Conservation (phyloP, 1,284 basidiomycete species). For the Ceratobasidium sp. region DNA sequence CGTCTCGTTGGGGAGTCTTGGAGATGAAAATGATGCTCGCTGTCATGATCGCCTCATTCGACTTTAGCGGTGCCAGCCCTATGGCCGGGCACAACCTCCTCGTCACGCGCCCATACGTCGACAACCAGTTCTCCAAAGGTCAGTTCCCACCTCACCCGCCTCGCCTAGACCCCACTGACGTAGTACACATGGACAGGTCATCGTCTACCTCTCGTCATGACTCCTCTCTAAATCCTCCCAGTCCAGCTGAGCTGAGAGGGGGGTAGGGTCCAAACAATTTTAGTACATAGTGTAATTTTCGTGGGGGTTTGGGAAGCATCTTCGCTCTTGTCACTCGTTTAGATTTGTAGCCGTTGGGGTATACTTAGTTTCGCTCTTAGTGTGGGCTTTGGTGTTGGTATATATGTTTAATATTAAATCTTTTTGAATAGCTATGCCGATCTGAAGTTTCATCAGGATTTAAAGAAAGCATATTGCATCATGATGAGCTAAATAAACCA, state of each 20-base stretch:
- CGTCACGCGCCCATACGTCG: constrained; percentile 21
- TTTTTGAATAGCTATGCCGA: background rate
- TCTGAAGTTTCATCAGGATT: background rate
- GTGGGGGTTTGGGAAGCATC: background rate
- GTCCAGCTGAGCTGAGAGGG: background rate
- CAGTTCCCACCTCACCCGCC: background rate
- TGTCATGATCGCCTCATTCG: constrained; percentile 31
- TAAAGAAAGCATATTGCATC: no score
- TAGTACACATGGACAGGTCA: background rate
- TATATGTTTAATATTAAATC: constrained; percentile 11
- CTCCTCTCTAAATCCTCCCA: constrained; percentile 20
- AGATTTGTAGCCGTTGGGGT: background rate
- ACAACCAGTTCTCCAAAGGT: constrained; percentile 28
- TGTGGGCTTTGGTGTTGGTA: background rate
- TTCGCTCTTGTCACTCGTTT: constrained; percentile 31
- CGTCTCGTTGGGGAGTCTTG: constrained; percentile 36
- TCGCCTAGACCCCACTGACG: background rate
- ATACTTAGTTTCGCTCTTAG: background rate
- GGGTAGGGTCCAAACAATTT: background rate
- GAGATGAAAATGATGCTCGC: constrained; percentile 31
- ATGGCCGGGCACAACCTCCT: constrained; percentile 34
- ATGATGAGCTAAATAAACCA: no score
- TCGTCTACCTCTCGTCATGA: constrained; percentile 33
- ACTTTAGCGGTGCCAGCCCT: constrained; percentile 31
- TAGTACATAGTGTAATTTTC: background rate